Conservation (phyloP, 1,139 yeast genomes). For the Yamadazyma blattariae region DNA sequence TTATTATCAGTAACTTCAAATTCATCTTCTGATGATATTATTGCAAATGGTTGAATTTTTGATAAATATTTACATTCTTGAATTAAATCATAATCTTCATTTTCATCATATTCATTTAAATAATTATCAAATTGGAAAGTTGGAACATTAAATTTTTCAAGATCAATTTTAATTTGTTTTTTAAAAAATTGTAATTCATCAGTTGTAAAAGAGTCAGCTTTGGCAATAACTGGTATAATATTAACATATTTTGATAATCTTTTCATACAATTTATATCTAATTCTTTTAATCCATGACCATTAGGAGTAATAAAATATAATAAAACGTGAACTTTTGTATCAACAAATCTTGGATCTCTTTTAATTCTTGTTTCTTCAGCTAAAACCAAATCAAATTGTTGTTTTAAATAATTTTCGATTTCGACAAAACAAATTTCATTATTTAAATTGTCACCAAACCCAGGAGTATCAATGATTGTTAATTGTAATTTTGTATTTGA, state of each 20-base stretch:
- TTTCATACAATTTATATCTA: slow-evolving; percentile 76
- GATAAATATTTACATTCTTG: slow-evolving; percentile 80
- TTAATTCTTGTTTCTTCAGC: slow-evolving; percentile 89
- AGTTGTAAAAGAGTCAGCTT: slow-evolving; percentile 83
- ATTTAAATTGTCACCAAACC: slow-evolving; percentile 70
- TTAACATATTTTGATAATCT: slow-evolving; percentile 78
- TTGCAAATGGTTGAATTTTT: slow-evolving; percentile 79
- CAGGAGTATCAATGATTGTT: slow-evolving; percentile 73
- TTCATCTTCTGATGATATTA: slow-evolving; percentile 67
- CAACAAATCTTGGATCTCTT: slow-evolving; percentile 80
- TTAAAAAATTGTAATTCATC: slow-evolving; percentile 64
- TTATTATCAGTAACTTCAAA: slow-evolving; percentile 49
- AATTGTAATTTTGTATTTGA: slow-evolving; percentile 70
- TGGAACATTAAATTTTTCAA: slow-evolving; percentile 75
- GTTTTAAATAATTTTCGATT: slow-evolving; percentile 73
- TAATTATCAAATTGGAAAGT: slow-evolving; percentile 68
- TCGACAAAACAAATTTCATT: slow-evolving; percentile 64
- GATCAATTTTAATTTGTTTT: slow-evolving; percentile 60
- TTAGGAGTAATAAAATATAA: slow-evolving; percentile 72
- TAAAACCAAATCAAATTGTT: slow-evolving; percentile 88
- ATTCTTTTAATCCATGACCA: slow-evolving; percentile 74
- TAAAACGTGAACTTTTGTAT: slow-evolving; percentile 72
- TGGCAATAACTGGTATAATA: slow-evolving; percentile 82
- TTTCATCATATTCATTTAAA: slow-evolving; percentile 47
- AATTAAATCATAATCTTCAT: slow-evolving; percentile 69